Percentiles rank a stretch among this genome's conserved stretches.
Conservation (phyloP, 2,329 filamentous ascomycete genomes). For the Colletotrichum sojae region DNA sequence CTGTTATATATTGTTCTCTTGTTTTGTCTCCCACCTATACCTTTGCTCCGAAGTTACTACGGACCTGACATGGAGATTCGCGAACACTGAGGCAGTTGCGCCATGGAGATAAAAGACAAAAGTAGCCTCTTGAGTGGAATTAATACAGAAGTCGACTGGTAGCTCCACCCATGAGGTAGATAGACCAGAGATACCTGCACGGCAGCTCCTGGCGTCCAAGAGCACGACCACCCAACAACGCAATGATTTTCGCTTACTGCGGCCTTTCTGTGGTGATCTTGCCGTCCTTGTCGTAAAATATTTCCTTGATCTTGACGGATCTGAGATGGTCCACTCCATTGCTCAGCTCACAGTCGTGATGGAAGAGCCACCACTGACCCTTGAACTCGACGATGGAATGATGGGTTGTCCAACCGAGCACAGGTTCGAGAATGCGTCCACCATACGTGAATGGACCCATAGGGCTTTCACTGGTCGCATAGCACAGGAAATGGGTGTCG, state of each 20-base stretch:
- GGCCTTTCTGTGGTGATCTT: conserved; percentile 67
- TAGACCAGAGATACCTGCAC: too few relatives aligned
- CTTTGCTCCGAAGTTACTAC: too few relatives aligned
- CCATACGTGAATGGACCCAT: conserved; percentile 81
- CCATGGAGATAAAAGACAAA: too few relatives aligned
- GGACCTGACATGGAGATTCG: too few relatives aligned
- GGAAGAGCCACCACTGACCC: conserved; percentile 81
- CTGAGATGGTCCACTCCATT: conserved; percentile 79
- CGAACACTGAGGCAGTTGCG: background rate
- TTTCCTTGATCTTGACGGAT: conserved; percentile 81
- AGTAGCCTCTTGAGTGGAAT: too few relatives aligned
- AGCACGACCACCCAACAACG: conserved; percentile 3
- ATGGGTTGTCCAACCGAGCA: conserved; percentile 86
- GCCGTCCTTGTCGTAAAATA: conserved; percentile 78
- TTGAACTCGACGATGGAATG: conserved; percentile 83
- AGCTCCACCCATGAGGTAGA: too few relatives aligned
- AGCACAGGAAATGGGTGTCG: conserved; percentile 81
- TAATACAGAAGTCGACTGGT: too few relatives aligned
- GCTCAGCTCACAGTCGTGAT: conserved; percentile 81
- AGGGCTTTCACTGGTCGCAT: conserved; percentile 75
- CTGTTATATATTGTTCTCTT: too few relatives aligned
- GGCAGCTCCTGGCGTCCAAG: background rate
- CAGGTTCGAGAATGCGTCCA: conserved; percentile 80
- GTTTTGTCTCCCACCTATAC: too few relatives aligned
- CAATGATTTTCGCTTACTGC: conserved; percentile 35